phyloP scores from a whole-genome alignment of 495 filamentous ascomycete genomes.

The Apiosordaria backusii region DNA sequence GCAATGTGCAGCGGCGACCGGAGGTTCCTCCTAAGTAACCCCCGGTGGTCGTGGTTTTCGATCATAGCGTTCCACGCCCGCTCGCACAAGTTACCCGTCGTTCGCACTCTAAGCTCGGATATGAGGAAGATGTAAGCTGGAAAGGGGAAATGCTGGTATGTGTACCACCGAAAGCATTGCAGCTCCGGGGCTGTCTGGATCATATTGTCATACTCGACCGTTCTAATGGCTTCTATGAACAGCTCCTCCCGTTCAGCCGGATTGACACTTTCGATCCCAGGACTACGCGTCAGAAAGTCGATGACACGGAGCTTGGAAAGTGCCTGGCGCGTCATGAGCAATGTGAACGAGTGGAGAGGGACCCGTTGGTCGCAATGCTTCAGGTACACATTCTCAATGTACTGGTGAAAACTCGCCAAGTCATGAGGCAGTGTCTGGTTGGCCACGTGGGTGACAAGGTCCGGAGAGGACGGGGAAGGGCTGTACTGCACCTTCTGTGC shows the following conservation, averaged over 20 bases:
- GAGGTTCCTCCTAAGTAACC: constrained; percentile 35
- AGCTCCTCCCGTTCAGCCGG: constrained; percentile 41
- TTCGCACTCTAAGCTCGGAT: constrained; percentile 45
- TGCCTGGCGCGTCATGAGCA: constrained; percentile 46
- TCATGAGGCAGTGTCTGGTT: constrained; percentile 47
- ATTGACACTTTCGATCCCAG: constrained; percentile 28
- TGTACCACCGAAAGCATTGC: constrained; percentile 52
- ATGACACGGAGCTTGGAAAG: constrained; percentile 48
- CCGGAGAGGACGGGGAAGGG: constrained; percentile 31
- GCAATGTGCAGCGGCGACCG: constrained; percentile 51
- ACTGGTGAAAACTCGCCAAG: constrained; percentile 51
- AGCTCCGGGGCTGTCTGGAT: constrained; percentile 44
- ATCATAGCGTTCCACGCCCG: constrained; percentile 51
- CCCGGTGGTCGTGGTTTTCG: constrained; percentile 47
- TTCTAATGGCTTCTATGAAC: constrained; percentile 47
- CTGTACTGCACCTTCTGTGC: constrained; percentile 35
- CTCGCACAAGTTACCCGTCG: constrained; percentile 48
- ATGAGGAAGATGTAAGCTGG: constrained; percentile 53
- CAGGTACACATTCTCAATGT: constrained; percentile 59
- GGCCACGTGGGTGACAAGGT: constrained; percentile 45
- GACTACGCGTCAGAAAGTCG: constrained; percentile 31
- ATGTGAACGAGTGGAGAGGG: constrained; percentile 54
- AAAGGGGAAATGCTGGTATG: constrained; percentile 50
- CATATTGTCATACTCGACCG: constrained; percentile 52
- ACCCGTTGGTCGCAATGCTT: constrained; percentile 57